Conservation (phyloP, 441 rosid species). For the Gossypium lobatum region DNA sequence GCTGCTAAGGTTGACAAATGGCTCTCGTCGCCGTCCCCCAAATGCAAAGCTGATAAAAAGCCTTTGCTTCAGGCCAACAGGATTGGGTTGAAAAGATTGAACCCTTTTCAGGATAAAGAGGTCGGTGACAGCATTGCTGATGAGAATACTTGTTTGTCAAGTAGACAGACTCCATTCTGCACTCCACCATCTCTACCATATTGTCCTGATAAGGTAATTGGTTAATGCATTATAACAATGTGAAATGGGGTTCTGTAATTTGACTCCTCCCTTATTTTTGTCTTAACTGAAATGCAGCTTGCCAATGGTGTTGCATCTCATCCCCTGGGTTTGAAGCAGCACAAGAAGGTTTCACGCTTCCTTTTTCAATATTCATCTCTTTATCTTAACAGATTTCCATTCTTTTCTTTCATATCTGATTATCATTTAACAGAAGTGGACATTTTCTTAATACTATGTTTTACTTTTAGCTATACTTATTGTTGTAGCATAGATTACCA, state of each 20-base stretch:
- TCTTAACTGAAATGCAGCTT: conserved; percentile 37
- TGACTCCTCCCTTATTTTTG: conserved; percentile 4
- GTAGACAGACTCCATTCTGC: conserved; percentile 73
- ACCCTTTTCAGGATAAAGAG: conserved; percentile 33
- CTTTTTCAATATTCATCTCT: neutral
- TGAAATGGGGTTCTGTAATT: neutral
- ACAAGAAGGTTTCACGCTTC: conserved; percentile 63
- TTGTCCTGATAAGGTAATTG: conserved; percentile 51
- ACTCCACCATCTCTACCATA: conserved; percentile 88
- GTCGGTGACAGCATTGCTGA: conserved; percentile 23
- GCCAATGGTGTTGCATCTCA: conserved; percentile 33
- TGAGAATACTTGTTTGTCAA: conserved; percentile 22
- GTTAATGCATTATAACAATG: neutral
- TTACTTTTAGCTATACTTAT: neutral
- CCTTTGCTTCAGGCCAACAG: conserved; percentile 28
- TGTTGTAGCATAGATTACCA: neutral
- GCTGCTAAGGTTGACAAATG: conserved; percentile 39
- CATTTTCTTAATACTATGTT: neutral
- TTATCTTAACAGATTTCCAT: neutral
- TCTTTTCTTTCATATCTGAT: neutral
- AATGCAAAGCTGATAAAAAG: conserved; percentile 27
- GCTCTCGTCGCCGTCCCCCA: conserved; percentile 42
- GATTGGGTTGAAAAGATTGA: conserved; percentile 39
- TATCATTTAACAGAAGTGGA: conserved; percentile 1
- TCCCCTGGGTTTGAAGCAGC: conserved; percentile 46